Evolutionary conservation across 2,329 filamentous ascomycete species (phyloP).

Genomic region (Hypoxylon sp.): DNA sequence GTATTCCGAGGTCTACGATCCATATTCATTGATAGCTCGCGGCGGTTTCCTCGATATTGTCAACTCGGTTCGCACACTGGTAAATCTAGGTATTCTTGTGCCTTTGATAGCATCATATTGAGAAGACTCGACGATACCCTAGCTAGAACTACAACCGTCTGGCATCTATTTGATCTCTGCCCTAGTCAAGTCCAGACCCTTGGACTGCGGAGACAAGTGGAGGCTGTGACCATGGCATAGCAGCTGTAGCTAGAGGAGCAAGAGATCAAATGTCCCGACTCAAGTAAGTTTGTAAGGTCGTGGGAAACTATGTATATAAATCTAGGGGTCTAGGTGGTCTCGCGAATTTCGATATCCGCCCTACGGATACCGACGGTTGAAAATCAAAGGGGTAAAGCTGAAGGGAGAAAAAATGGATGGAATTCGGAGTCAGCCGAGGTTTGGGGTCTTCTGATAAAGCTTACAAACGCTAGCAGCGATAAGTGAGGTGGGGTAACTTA

Average conservation of each 20-base stretch:
- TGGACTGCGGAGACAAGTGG: constrained; percentile 14
- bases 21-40: no score
- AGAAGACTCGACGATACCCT: no score
- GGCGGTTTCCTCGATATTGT: neutral
- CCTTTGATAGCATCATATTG: no score
- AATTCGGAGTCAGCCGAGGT: constrained; percentile 26
- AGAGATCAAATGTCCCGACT: neutral
- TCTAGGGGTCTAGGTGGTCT: no score
- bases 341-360: no score
- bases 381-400: neutral
- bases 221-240: constrained; percentile 1
- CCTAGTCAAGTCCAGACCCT: constrained; percentile 13
- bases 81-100: no score
- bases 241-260: neutral
- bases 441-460: constrained; percentile 18
- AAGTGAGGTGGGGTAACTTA: constrained; percentile 8
- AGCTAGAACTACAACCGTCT: no score
- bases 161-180: constrained; percentile 1
- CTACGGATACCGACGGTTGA: neutral
- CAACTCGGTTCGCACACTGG: neutral
- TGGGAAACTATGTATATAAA: no score
- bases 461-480: constrained; percentile 5
- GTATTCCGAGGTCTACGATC: no score
- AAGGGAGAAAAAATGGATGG: neutral
- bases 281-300: no score